A percentile compares a stretch with the other conserved stretches of the same genome.
phyloP scores from a whole-genome alignment of 345 rosid genomes.

The Eucalyptus polyanthemos region DNA sequence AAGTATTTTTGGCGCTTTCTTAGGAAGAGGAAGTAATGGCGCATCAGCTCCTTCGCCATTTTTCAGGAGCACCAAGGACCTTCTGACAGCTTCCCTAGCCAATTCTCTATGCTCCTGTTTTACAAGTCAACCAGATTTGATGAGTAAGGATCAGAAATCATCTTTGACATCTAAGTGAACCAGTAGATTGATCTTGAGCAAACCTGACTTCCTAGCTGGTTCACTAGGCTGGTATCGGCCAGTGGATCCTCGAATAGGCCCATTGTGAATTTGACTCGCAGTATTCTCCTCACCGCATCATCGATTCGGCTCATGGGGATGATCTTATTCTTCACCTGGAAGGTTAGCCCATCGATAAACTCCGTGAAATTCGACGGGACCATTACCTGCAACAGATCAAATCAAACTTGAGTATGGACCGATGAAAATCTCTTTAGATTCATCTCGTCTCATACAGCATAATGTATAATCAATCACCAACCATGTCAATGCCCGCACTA shows the following conservation, averaged over 20 bases:
- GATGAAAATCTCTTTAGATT: background rate
- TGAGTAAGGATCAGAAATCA: background rate
- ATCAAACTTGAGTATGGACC: background rate
- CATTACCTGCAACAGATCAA: slow-evolving; percentile 14
- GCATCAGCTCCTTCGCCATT: slow-evolving; percentile 24
- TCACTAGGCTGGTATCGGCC: slow-evolving; percentile 23
- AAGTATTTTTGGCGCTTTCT: slow-evolving; percentile 28
- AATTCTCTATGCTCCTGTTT: slow-evolving; percentile 47
- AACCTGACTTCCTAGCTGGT: slow-evolving; percentile 32
- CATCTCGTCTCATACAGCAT: background rate
- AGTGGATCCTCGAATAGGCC: slow-evolving; percentile 48
- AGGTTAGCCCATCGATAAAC: slow-evolving; percentile 35
- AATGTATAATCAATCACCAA: background rate
- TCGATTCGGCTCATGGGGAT: slow-evolving; percentile 54
- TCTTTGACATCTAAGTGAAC: background rate
- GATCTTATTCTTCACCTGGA: slow-evolving; percentile 25
- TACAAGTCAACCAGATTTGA: background rate
- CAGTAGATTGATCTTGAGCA: background rate
- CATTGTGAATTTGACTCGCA: slow-evolving; percentile 58
- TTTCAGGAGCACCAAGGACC: slow-evolving; percentile 48
- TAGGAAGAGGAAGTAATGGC: slow-evolving; percentile 44
- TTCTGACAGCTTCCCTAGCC: slow-evolving; percentile 70
- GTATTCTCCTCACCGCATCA: slow-evolving; percentile 56
- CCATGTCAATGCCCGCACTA: slow-evolving; percentile 65
- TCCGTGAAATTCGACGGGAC: slow-evolving; percentile 36